phyloP scores from a whole-genome alignment of 2,329 filamentous ascomycete species.

The Nothopassalora personata region DNA sequence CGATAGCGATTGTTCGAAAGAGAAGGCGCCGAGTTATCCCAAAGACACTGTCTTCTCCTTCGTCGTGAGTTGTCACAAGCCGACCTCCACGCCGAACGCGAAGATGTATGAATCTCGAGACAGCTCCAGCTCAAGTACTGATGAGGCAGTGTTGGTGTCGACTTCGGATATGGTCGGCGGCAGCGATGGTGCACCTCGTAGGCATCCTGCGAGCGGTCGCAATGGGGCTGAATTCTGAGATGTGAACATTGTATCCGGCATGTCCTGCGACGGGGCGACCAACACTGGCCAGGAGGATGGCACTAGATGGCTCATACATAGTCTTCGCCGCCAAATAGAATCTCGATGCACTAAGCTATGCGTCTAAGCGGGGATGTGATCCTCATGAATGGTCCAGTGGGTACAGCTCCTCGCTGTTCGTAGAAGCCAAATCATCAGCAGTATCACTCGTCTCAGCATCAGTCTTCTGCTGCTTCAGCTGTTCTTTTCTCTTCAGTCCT shows the following conservation, averaged over 20 bases:
- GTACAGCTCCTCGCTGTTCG: neutral
- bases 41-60: neutral
- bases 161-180: neutral
- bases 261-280: too few species aligned
- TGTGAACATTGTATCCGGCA: too few species aligned
- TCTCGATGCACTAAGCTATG: neutral
- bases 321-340: too few species aligned
- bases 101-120: neutral
- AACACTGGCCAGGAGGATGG: too few species aligned
- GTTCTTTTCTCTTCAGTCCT: constrained; percentile 41
- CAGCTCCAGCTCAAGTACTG: neutral
- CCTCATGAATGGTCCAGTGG: neutral
- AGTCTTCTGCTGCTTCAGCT: constrained; percentile 1
- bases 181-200: neutral
- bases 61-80: neutral
- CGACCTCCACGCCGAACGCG: neutral
- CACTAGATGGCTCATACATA: too few species aligned
- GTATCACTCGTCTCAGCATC: neutral
- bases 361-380: neutral
- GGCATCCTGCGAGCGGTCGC: neutral
- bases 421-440: neutral
- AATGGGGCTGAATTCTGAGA: neutral
- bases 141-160: constrained; percentile 1
- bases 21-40: neutral
- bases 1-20: neutral